Evolutionary conservation across 2,329 filamentous ascomycete species (phyloP), one percentile per base, ranked within the genome.

Genomic region (Aspergillus felis): DNA sequence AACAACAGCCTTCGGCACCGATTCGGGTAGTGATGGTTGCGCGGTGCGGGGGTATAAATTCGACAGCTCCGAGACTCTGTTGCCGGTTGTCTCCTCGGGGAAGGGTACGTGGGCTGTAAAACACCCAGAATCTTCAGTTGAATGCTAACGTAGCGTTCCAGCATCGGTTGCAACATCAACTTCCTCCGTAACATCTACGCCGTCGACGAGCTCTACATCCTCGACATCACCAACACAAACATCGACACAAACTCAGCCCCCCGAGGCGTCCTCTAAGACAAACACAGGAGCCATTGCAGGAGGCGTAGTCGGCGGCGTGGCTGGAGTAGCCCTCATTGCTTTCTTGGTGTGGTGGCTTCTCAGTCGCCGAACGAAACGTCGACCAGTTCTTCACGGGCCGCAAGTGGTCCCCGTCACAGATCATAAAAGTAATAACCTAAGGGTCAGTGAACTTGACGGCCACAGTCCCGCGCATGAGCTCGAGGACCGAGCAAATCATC

Each of bases 241-340:
- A 7, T 14, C 44, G 12, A 14, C 22, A 12, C 22, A 14, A 24
- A 14, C 22, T 24, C 22, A 14, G 14, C 22, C 44, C 22, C 7
- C 44, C 4, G 22, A 7, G 2, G 1, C 20, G 12, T 24, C 20
- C 24, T 25, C 44, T 12, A 24, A 24, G 2, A 25, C 50, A 3
- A 54, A 57, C 22, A 51, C 28, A 28, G 61, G 56, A 24, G 54
- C 60, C 4, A 61, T 62, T 8, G 52, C 22, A 0, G 60, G 61
- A n/a, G 60, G 60, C 3, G 54, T 56, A 8, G 58, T 59, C 6
- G 61, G 61, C 20, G 58, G 60, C 8, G 53, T 62, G 5, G 57
- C 32, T n/a, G 58, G 60, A 4, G 41, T 51, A 3, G 57, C 53
- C 20, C 28, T 61, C 3, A 56, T 62, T 8, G 29, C 50, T 6